phyloP scores from a whole-genome alignment of 2,329 filamentous ascomycete species.

The Colletotrichum phormii region DNA sequence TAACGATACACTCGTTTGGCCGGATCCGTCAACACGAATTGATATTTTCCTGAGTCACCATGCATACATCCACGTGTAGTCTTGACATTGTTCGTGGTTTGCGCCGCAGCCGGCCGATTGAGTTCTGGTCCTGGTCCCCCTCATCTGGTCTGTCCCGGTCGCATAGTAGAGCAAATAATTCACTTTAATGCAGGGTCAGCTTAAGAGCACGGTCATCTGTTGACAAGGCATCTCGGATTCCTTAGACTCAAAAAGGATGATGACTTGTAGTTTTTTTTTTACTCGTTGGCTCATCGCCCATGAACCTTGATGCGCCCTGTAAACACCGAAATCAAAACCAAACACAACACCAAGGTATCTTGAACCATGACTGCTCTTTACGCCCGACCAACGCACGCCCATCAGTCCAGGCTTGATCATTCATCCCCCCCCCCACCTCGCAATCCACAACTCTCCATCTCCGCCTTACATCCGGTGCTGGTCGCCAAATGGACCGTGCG shows the following conservation, averaged over 20 bases:
- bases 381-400: not conserved
- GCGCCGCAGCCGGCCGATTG: not conserved
- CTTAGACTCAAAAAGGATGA: not conserved
- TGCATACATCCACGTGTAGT: not conserved
- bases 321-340: not conserved
- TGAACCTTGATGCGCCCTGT: not conserved
- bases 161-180: not conserved
- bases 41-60: not conserved
- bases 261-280: not conserved
- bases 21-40: not conserved
- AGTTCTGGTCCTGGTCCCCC: not conserved
- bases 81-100: too few species aligned
- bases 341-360: not conserved
- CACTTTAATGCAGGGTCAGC: not conserved
- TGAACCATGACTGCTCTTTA: not conserved
- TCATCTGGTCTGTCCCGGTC: slow-evolving; percentile 2
- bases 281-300: not conserved
- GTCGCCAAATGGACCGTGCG: slow-evolving; percentile 32
- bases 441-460: not conserved
- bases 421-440: not conserved
- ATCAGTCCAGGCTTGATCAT: not conserved
- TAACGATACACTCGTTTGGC: not conserved
- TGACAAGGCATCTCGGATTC: not conserved
- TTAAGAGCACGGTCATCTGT: not conserved
- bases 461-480: slow-evolving; percentile 19